phyloP scores from a whole-genome alignment of 495 filamentous ascomycete species.

The Podospora fimiseda region DNA sequence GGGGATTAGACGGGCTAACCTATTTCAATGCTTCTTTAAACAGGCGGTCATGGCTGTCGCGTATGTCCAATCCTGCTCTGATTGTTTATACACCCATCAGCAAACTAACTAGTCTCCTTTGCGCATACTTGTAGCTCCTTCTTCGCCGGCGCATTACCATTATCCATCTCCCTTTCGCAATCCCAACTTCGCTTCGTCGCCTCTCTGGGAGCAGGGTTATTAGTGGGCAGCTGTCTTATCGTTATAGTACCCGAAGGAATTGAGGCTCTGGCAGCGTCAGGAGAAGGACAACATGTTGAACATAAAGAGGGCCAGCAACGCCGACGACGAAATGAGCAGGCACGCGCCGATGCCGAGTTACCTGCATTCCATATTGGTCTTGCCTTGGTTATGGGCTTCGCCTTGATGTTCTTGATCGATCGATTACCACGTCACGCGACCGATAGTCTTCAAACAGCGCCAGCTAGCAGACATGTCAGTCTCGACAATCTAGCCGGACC shows the following conservation, averaged over 20 bases:
- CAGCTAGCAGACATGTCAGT: conserved; percentile 62
- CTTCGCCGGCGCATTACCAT: conserved; percentile 83
- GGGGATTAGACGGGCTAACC: conserved; percentile 16
- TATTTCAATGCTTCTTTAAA: background rate
- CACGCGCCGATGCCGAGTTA: conserved; percentile 31
- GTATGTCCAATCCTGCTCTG: conserved; percentile 49
- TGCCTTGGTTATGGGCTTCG: conserved; percentile 80
- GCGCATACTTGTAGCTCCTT: conserved; percentile 63
- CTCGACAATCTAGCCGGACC: conserved; percentile 65
- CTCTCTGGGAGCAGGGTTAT: conserved; percentile 85
- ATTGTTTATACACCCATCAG: conserved; percentile 1
- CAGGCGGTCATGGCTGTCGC: conserved; percentile 86
- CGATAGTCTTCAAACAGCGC: conserved; percentile 45
- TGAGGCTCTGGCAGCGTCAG: conserved; percentile 75
- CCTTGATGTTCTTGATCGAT: conserved; percentile 96
- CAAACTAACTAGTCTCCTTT: conserved; percentile 14
- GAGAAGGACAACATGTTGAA: conserved; percentile 26
- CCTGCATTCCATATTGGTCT: conserved; percentile 67
- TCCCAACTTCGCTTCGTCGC: conserved; percentile 85
- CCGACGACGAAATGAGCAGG: conserved; percentile 16
- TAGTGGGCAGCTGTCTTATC: conserved; percentile 90
- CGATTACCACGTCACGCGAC: conserved; percentile 69
- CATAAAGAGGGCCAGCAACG: background rate
- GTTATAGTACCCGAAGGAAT: conserved; percentile 97
- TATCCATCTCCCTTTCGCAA: conserved; percentile 83